Evolutionary conservation across 176 grass and related monocot species (phyloP), one percentile per base, ranked within the genome.

Genomic region (Oryza nivara): DNA sequence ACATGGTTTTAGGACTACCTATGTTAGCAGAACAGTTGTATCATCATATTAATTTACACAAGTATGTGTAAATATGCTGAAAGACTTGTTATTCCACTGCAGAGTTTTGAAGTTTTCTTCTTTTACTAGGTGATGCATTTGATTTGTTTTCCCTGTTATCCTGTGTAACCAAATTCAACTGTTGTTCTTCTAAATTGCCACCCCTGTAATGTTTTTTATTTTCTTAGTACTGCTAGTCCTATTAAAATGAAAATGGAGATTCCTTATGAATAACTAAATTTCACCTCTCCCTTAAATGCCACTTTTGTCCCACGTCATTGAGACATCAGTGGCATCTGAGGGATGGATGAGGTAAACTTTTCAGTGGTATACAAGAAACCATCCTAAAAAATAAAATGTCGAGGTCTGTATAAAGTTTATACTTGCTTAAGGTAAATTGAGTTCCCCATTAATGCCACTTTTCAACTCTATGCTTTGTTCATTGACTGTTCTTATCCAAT

Each of bases 11-110:
- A 0, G 67, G 34, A 70, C 45, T 32, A 41, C 28, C 56, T 14
- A 56, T 35, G 48, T 58, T 26, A 75, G 73, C 47, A 75, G 26
- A 23, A 56, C 58, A 63, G 58, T 23, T 63, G 65, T 70, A 70
- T 70, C 6, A n/a, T 70, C 17, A 70, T 40, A 17, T 9, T 63
- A 7, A 19, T 70, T 41, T 20, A 40, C 30, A 68, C 14, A 70
- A 19, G 16, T 38, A 40, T 35, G 2, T 9, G 34, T 14, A 82
- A 11, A 82, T 12, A 36, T 60, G 58, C n/a, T 30, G n/a, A 20
- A 60, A 19, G 52, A 72, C 14, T 69, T 58, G 1, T 35, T n/a
- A 44, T 72, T 72, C 16, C 10, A 61, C 72, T 67, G 77, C 54
- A 41, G 1, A 78, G 54, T 65, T 46, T 65, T 79, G 9, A 13